Base-by-base conservation (phyloP, 2,329 filamentous ascomycete genomes). In the Huntiella moniliformis region DNA sequence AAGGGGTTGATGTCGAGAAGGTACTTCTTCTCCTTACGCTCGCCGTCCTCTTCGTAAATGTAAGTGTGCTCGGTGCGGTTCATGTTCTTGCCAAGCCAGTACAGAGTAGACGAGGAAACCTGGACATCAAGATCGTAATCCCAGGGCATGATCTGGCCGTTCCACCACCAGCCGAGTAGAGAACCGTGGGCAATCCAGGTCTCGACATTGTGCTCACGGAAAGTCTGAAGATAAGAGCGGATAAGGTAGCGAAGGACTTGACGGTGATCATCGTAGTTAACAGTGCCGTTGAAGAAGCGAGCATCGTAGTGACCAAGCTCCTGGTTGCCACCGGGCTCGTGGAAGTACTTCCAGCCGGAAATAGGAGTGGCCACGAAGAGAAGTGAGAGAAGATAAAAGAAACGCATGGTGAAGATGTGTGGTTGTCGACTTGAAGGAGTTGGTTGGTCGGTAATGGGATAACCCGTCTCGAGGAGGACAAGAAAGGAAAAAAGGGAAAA, bases 181-280 rank as follows among this genome's bases (percentile, higher is more conserved):
- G 83, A 86, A 42, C 84, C 84, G 59, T 92, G 84, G 35, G 84
- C 83, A 49, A 92, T 74, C 84, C 84, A 91, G 0, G 84, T 88
- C 61, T 88, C 82, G 51, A 85, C 62, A 5, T 74, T 72, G 45
- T 78, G 66, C 13, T 71, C 65, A 38, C 67, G 64, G 59, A 82
- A 79, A 47, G 73, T 76, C 39, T 68, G 67, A 38, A 91, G 68
- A 61, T 91, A 91, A 44, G 81, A 77, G 51, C 77, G 73, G 52
- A 86, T 72, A 53, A 91, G 74, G 58, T 82, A 70, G 42, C 69
- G 68, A 47, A 88, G 70, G 4, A 74, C 74, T 22, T 72, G 64
- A n/a, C 70, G 68, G 55, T 82, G 75, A 52, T 78, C 71, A 35
- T 73, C 71, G 60, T 86, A 80, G 11, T 67, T 62, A 6, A 87